Evolutionary conservation across 2,329 filamentous ascomycete species (phyloP), one percentile per base, ranked within the genome.

Genomic region (Arachnomyces sp.): DNA sequence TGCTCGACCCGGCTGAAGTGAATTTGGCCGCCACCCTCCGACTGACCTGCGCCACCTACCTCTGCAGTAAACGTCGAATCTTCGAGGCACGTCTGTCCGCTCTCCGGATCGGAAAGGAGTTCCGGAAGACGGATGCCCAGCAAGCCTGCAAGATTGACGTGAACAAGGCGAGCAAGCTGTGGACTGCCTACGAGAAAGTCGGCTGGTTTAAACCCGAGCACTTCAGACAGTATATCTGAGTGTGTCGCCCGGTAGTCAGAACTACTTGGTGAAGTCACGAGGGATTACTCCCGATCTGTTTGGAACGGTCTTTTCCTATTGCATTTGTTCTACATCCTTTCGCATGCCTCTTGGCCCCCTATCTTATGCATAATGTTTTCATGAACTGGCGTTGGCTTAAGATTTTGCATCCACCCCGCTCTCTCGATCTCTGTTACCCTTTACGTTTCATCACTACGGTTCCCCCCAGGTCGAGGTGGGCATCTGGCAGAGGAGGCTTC

Each of bases 121-220:
- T 94, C 61, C 81, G 86, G 60, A 94, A 94, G 74, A 96, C 90
- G 1, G 86, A 94, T 58, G 87, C 88, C 4, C 90, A 96, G 62
- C 85, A 94, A 60, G 87, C 86, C n/a, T 94, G 87, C 74, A 93
- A 93, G 70, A 94, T 95, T 48, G 90, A 96, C 55, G 90, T 96
- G 60, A 95, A 95, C 71, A 96, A 95, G 70, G 87, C 89, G 2
- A 93, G 86, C 49, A 90, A 90, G 62, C 72, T 96, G 34, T 94
- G 87, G 84, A 81, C 80, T 29, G 87, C 87, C 4, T 96, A 86
- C 57, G 84, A 94, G 36, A 82, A 80, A 52, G 84, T 92, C 29
- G 84, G 83, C 51, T 94, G 88, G 86, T 79, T 94, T 47, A 72
- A 83, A 31, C 63, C 62, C 7, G 60, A 69, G 33, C 64, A 66